A percentile compares a stretch with the other conserved stretches of the same genome.
phyloP scores from a whole-genome alignment of 139 green algal genomes.

The Chlamydomonas sp. region DNA sequence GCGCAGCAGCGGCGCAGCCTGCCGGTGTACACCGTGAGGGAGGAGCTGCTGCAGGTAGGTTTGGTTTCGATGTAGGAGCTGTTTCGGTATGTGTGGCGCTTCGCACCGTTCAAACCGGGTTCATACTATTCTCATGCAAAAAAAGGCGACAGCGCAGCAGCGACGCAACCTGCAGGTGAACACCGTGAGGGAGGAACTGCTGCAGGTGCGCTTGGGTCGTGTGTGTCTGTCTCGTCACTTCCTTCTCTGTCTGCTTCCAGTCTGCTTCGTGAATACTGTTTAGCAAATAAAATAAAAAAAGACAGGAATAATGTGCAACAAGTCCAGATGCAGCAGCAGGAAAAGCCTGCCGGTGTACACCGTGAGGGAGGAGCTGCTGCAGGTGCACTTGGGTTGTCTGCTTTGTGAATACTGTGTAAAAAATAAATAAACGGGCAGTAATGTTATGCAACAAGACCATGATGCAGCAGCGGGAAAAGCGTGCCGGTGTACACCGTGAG shows the following conservation, averaged over 20 bases:
- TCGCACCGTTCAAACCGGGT: too few species aligned
- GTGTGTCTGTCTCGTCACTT: too few species aligned
- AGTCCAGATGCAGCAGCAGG: conserved; percentile 86
- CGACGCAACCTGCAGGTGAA: conserved; percentile 83
- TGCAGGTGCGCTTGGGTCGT: conserved; percentile 42
- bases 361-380: conserved; percentile 72
- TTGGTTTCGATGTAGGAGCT: background rate
- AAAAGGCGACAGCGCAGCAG: conserved; percentile 85
- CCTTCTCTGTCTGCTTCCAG: too few species aligned
- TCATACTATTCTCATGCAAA: conserved; percentile 83
- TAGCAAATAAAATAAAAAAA: too few species aligned
- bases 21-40: conserved; percentile 77
- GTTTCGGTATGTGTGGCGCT: too few species aligned
- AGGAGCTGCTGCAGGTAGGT: conserved; percentile 64
- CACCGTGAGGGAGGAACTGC: conserved; percentile 68
- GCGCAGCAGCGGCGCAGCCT: conserved; percentile 81
- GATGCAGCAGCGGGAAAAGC: conserved; percentile 81
- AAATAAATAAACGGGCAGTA: too few species aligned
- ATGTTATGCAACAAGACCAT: conserved; percentile 83
- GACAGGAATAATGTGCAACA: too few species aligned
- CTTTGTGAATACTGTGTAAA: too few species aligned
- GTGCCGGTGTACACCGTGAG: conserved; percentile 81
- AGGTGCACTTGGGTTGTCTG: conserved; percentile 28
- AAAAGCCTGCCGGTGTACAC: conserved; percentile 83
- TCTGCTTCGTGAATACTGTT: too few species aligned